A percentile compares a stretch with the other conserved stretches of the same genome.
phyloP scores from a whole-genome alignment of 2,329 filamentous ascomycete genomes.

The Xylariomycetidae sp. region DNA sequence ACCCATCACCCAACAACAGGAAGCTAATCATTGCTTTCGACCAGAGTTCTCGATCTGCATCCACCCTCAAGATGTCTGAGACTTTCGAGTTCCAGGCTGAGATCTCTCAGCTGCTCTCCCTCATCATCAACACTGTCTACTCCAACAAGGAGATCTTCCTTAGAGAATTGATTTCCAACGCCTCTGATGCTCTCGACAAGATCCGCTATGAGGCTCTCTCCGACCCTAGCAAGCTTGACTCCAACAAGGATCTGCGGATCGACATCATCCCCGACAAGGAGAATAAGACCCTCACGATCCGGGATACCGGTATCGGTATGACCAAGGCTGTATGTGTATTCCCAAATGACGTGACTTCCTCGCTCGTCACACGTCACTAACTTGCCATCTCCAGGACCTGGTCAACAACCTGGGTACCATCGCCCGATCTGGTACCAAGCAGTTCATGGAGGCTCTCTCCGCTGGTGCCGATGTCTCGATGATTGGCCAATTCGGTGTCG shows the following conservation, averaged over 20 bases:
- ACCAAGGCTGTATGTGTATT: constrained; percentile 97
- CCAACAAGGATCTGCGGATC: constrained; percentile 96
- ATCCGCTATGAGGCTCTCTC: constrained; percentile 98
- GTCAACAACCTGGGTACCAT: constrained; percentile 99
- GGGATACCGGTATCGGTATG: constrained; percentile 99
- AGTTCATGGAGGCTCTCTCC: constrained; percentile 99
- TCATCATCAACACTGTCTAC: constrained; percentile 99
- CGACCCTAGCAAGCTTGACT: constrained; percentile 94
- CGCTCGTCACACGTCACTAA: constrained; percentile 33
- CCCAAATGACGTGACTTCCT: too few species aligned
- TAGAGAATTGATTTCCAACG: constrained; percentile 96
- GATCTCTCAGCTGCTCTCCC: constrained; percentile 99
- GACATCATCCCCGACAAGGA: constrained; percentile 98
- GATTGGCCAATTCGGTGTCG: constrained; percentile 99
- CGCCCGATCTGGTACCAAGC: constrained; percentile 98
- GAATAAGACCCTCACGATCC: constrained; percentile 95
- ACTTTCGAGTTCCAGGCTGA: constrained; percentile 99
- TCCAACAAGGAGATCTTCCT: constrained; percentile 99
- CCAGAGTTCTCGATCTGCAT: constrained; percentile 8
- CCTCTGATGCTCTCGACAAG: constrained; percentile 99
- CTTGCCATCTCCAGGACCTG: constrained; percentile 61
- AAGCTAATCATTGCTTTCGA: constrained; percentile 12
- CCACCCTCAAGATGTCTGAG: constrained; percentile 65
- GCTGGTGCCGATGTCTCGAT: constrained; percentile 99
- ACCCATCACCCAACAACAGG: background rate